Base-by-base conservation (phyloP, 2,329 filamentous ascomycete genomes). In the Stachybotrys chartarum region DNA sequence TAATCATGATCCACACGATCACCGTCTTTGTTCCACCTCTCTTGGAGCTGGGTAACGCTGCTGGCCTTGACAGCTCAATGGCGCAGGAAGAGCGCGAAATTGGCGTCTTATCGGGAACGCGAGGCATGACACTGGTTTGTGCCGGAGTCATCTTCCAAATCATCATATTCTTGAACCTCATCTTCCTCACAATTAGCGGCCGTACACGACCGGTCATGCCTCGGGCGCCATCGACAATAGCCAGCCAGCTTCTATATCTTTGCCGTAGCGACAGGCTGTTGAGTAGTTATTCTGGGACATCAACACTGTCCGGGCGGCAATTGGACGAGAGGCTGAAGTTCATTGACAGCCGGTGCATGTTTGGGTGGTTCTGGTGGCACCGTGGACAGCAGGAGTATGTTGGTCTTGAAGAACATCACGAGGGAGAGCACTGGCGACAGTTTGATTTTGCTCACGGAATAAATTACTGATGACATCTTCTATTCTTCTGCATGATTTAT, bases 131-230 rank as follows among this genome's bases (percentile, higher is more conserved):
- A 10, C 12, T 54, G 10, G 52, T 18, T 11, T 39, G 18, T 1
- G 39, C 30, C 14, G 52, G 42, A 5, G 39, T 54, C 12, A 44
- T 31, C 24, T 35, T 54, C 10, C 52, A 54, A n/a, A 11, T 54
- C 16, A 32, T 54, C 42, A 47, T 54, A n/a, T 54, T 54, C 24
- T 47, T 54, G 10, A 54, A 54, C 52, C 52, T 54, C 52, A 12
- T 54, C 52, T 32, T 48, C 52, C 47, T 54, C 24, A 32, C 44
- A 17, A 8, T 54, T 18, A 48, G 30, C 16, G 46, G 16, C 18
- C 42, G 45, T 14, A 31, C 18, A 12, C 17, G 39, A 14, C 52
- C 52, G 7, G 30, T 48, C 30, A 14, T 54, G 17, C 52, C 52
- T n/a, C 52, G 52, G 4, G 52, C 52, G 1, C 52, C 52, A 18